These are phyloP conservation scores for Endoconidiophora laricicola DNA, from an alignment of 2,329 filamentous ascomycete species.

Conservation along the genomic window DNA sequence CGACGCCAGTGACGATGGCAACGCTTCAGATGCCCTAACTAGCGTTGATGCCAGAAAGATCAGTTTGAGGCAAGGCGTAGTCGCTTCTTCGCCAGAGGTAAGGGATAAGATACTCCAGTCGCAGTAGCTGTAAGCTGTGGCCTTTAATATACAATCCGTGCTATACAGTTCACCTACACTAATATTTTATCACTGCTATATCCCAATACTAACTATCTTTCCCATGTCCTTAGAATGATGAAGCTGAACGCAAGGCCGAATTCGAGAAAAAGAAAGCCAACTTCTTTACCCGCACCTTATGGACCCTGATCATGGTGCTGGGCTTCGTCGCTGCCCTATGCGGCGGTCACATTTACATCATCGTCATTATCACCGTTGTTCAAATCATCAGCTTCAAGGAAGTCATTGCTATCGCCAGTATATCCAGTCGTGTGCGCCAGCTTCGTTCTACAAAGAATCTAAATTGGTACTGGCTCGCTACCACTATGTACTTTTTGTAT, in stretches of 20 bases:
- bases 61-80: neutral
- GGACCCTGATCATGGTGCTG: constrained; percentile 95
- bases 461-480: constrained; percentile 99
- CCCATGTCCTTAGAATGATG: constrained; percentile 16
- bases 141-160: no score
- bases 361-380: constrained; percentile 77
- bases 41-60: constrained; percentile 12
- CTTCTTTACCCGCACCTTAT: constrained; percentile 91
- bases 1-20: constrained; percentile 44
- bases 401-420: constrained; percentile 92
- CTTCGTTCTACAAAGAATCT: constrained; percentile 87
- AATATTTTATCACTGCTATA: no score
- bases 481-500: constrained; percentile 98
- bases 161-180: no score
- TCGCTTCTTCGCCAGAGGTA: neutral
- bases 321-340: constrained; percentile 86
- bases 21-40: constrained; percentile 18
- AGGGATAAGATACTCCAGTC: neutral
- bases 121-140: no score
- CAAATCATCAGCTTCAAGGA: constrained; percentile 99
- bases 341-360: constrained; percentile 93
- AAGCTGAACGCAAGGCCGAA: constrained; percentile 28
- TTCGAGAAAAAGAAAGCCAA: constrained; percentile 99
- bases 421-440: constrained; percentile 78
- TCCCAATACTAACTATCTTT: constrained; percentile 11